phyloP scores from a whole-genome alignment of 441 rosid genomes.

The Brassica balearica region DNA sequence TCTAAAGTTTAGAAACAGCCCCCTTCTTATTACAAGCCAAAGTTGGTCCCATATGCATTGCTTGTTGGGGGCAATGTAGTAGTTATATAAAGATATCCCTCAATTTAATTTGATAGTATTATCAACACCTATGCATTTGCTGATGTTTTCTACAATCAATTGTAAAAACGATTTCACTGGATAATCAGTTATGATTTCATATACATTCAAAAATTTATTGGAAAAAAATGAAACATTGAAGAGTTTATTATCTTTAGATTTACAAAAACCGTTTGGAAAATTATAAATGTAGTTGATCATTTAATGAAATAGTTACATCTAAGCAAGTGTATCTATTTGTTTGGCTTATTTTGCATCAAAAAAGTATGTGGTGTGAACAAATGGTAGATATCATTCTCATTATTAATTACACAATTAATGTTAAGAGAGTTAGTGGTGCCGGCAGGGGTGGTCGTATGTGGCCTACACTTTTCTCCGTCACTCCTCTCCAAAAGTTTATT shows the following conservation, averaged over 20 bases:
- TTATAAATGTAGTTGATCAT: not conserved
- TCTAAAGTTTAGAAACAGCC: slow-evolving; percentile 8
- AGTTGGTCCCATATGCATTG: not conserved
- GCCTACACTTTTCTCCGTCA: slow-evolving; percentile 40
- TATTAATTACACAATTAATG: slow-evolving; percentile 37
- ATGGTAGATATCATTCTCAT: slow-evolving; percentile 37
- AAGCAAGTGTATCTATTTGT: slow-evolving; percentile 18
- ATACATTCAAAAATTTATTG: not conserved
- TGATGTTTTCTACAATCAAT: slow-evolving; percentile 25
- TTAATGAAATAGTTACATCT: slow-evolving; percentile 6
- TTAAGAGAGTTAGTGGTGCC: slow-evolving; percentile 40
- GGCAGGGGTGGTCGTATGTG: slow-evolving; percentile 34
- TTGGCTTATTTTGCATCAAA: slow-evolving; percentile 28
- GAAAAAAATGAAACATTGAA: not conserved
- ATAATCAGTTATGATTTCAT: not conserved
- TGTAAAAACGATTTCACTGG: not conserved
- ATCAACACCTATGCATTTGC: not conserved
- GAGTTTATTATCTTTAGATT: not conserved
- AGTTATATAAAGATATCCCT: not conserved
- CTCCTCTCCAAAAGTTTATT: slow-evolving; percentile 12
- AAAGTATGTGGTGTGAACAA: slow-evolving; percentile 34
- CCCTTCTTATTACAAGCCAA: slow-evolving; percentile 1
- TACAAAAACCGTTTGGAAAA: not conserved
- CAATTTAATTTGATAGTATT: slow-evolving; percentile 7
- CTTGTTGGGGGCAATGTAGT: not conserved